Conservation (phyloP, 2,329 filamentous ascomycete species). For the Lasiodiplodia theobromae region DNA sequence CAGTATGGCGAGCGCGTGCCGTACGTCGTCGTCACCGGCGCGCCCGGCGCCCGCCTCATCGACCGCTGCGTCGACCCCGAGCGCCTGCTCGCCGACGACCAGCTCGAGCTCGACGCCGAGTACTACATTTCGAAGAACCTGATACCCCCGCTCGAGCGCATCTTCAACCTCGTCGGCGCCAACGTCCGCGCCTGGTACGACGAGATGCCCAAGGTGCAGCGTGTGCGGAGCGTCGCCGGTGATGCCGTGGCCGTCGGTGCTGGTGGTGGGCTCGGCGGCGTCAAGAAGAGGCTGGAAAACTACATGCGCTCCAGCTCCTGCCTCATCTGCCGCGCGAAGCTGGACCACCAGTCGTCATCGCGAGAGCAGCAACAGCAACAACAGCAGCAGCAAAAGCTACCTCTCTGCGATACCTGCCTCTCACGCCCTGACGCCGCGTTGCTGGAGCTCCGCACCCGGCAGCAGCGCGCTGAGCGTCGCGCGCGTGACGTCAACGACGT, state of each 20-base stretch:
- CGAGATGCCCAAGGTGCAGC: constrained; percentile 92
- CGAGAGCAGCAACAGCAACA: constrained; percentile 38
- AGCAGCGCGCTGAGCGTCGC: constrained; percentile 69
- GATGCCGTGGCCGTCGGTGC: constrained; percentile 13
- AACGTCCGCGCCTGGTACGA: constrained; percentile 93
- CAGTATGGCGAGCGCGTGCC: constrained; percentile 96
- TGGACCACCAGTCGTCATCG: constrained; percentile 42
- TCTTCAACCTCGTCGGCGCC: constrained; percentile 94
- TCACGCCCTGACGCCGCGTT: constrained; percentile 66
- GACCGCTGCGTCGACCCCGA: constrained; percentile 93
- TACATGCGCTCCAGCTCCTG: constrained; percentile 87
- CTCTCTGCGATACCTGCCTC: constrained; percentile 67
- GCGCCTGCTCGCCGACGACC: constrained; percentile 75
- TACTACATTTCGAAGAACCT: constrained; percentile 98
- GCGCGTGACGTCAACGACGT: constrained; percentile 70
- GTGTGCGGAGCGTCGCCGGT: constrained; percentile 66
- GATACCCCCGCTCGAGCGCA: constrained; percentile 91
- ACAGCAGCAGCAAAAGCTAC: constrained; percentile 38
- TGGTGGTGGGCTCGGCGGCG: constrained; percentile 30
- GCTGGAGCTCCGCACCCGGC: constrained; percentile 66
- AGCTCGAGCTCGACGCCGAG: constrained; percentile 85
- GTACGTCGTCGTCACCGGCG: constrained; percentile 90
- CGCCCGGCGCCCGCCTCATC: constrained; percentile 82
- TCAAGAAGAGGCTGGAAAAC: constrained; percentile 83
- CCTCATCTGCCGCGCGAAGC: constrained; percentile 73